Evolutionary conservation across 192 early-diverging fungal species (phyloP), one percentile per base, ranked within the genome.

Genomic region (Umbelopsis sp.): DNA sequence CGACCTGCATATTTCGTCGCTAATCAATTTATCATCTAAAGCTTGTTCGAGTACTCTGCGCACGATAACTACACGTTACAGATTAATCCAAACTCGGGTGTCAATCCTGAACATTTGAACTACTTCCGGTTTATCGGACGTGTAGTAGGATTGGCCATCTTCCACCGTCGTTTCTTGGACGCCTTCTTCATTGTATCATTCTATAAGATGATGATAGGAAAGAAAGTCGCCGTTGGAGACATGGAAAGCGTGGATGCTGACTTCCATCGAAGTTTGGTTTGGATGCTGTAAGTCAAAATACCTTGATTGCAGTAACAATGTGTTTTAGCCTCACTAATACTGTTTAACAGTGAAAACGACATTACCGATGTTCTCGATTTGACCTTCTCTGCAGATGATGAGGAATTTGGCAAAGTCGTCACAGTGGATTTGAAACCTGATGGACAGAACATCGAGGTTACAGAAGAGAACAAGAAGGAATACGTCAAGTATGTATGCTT

Each of bases 101-200:
- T 99, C 70, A 97, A 99, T 76, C 94, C 97, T 35, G 96, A 99
- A 73, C 97, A 99, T 86, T 84, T 99, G 58, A 95, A 95, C 80
- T 97, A 97, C 85, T 99, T 97, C 84, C 92, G 91, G 80, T 99
- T 99, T 72, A 99, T 99, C 77, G 97, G 97, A 6, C 94, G 97
- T 61, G 91, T 95, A 23, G 92, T 97, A 74, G 97, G 97, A 9
- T 81, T 99, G 73, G 92, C 95, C 9, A 95, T 99, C 46, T 97
- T 98, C 90, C 97, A 99, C 81, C 94, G 96, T 65, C 90, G 96
- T 20, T 96, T 96, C 83, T 84, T 99, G 64, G 97, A 98, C 68
- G 93, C 96, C 1, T 99, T 96, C 84, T 99, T 97, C 69, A 92
- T 96, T 66, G 91, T 91, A 13, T 91, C 94, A 22, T 96, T 99